A percentile compares a stretch with the other conserved stretches of the same genome.
These are phyloP conservation scores for Kwoniella shandongensis DNA, from an alignment of 768 basidiomycete species.

Conservation along the genomic window DNA sequence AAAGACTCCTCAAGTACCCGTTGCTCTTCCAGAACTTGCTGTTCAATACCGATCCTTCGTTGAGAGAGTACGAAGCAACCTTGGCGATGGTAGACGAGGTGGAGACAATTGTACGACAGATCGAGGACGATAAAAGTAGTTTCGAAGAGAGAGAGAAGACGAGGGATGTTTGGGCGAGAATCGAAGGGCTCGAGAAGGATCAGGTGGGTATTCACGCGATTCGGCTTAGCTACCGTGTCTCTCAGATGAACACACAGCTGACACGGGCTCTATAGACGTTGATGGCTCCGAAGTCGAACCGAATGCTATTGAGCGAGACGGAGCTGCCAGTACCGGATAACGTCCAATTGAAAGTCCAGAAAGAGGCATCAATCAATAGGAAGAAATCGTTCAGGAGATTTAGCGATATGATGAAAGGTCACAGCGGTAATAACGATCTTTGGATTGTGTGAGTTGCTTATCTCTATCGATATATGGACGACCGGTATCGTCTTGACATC, in stretches of 20 bases:
- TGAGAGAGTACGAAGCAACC: constrained; percentile 90
- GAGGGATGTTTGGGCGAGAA: constrained; percentile 89
- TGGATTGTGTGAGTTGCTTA: constrained; percentile 72
- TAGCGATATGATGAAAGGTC: constrained; percentile 75
- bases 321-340: constrained; percentile 52
- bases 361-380: constrained; percentile 61
- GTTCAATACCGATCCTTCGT: constrained; percentile 88
- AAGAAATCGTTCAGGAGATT: constrained; percentile 86
- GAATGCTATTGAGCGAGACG: constrained; percentile 78
- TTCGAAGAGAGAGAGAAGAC: constrained; percentile 95
- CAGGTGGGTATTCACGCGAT: constrained; percentile 59
- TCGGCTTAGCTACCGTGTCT: neutral
- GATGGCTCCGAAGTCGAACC: constrained; percentile 82
- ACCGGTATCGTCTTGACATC: too few species aligned
- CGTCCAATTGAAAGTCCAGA: constrained; percentile 10
- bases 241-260: too few species aligned
- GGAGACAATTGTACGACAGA: constrained; percentile 90
- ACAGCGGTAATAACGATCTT: constrained; percentile 71
- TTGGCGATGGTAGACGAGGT: constrained; percentile 96
- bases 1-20: constrained; percentile 93
- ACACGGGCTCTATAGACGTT: constrained; percentile 55
- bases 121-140: constrained; percentile 97
- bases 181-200: constrained; percentile 92
- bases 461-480: neutral
- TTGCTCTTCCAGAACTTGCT: constrained; percentile 95